A percentile compares a stretch with the other conserved stretches of the same genome.
Conservation (phyloP, 192 early-diverging fungal genomes). For the Pilobolus umbonatus region DNA sequence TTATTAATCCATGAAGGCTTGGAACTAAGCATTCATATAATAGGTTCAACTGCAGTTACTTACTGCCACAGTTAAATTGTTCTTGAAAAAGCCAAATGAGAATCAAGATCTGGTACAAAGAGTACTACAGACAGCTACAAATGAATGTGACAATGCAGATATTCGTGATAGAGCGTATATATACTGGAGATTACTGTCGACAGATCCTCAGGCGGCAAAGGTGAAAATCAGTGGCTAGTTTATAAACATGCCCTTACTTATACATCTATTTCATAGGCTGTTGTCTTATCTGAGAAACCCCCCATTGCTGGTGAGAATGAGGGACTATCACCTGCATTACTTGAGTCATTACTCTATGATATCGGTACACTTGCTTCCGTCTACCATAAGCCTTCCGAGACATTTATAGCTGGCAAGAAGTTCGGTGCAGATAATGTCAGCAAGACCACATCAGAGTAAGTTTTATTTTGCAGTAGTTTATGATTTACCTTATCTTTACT, state of each 20-base stretch:
- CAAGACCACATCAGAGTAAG: slow-evolving; percentile 45
- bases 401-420: slow-evolving; percentile 65
- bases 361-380: slow-evolving; percentile 89
- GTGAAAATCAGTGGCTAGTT: slow-evolving; percentile 34
- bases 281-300: slow-evolving; percentile 87
- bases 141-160: slow-evolving; percentile 90
- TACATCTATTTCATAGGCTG: slow-evolving; percentile 42
- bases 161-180: slow-evolving; percentile 94
- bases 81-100: slow-evolving; percentile 83
- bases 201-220: slow-evolving; percentile 91
- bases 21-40: background rate
- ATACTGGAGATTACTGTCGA: slow-evolving; percentile 95
- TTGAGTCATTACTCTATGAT: slow-evolving; percentile 85
- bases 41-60: slow-evolving; percentile 90
- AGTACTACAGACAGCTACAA: slow-evolving; percentile 83
- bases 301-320: slow-evolving; percentile 68
- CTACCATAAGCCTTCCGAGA: slow-evolving; percentile 85
- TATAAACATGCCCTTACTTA: slow-evolving; percentile 15
- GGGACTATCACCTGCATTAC: slow-evolving; percentile 63
- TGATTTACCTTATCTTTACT: slow-evolving; percentile 12
- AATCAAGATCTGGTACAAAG: slow-evolving; percentile 85
- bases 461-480: slow-evolving; percentile 8
- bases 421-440: slow-evolving; percentile 56
- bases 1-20: background rate
- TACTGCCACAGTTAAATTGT: slow-evolving; percentile 88